Base-by-base conservation (phyloP, 2,329 filamentous ascomycete species). In the Colletotrichum sp. region DNA sequence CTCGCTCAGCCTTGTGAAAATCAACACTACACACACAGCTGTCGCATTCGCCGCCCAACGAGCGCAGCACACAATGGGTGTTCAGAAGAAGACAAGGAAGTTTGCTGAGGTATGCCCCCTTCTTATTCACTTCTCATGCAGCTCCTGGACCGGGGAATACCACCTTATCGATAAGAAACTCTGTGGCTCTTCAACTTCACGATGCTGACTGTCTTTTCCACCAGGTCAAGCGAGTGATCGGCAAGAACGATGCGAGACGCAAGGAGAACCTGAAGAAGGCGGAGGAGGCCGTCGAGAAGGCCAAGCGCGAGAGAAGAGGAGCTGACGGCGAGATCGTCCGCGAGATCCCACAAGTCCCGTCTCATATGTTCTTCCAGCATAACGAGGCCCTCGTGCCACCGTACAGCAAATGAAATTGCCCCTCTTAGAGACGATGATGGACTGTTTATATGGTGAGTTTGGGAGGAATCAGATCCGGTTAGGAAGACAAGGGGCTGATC, bases 1-100 rank as follows among this genome's bases (percentile, higher is more conserved):
- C 74, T 69, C 60, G 64, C 48, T 32, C 28, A 76, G 74, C 74
- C 74, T 76, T 18, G 70, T 26, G 63, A 28, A 34, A 67, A 57
- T 39, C 55, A 26, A 21, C 10, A 72, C 30, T 2, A 61, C 30
- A 63, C 57, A 24, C n/a, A 28, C n/a, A 30, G 59, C 66, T 52
- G 39, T 63, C 55, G 39, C 67, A 34, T 36, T 55, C 48, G 26
- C 34, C 59, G 15, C 55, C n/a, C 63, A 18, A 65, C 59, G 59
- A 65, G 12, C 36, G 52, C 18, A 72, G 24, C 6, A 59, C 63
- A 79, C 73, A 77, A 98, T 98, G 96, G 96, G 96, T 86, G 92
- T 96, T 80, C 92, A 93, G 78, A 98, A 98, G 88, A 95, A 93
- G 84, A 98, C 95, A 69, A 93, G 96, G 88, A 98, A 98, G 88